A percentile compares a stretch with the other conserved stretches of the same genome.
Conservation (phyloP, 1,284 basidiomycete genomes). For the Fomes fomentarius region DNA sequence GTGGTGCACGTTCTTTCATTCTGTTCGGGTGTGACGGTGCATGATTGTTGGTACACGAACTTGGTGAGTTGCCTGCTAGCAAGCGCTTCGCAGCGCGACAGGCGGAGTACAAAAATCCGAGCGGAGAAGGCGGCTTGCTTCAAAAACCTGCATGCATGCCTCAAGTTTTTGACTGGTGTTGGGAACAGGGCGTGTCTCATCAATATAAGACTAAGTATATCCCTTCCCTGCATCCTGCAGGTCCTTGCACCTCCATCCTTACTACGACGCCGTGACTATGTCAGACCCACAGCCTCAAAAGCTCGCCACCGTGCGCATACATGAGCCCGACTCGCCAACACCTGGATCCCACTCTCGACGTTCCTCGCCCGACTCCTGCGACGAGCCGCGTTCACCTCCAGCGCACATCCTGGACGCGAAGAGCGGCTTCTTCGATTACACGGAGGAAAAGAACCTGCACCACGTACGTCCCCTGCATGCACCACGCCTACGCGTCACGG, state of each 20-base stretch:
- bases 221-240: neutral
- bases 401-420: constrained; percentile 60
- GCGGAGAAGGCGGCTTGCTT: too few relatives aligned
- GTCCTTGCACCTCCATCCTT: neutral
- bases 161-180: constrained; percentile 5
- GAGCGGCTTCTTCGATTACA: constrained; percentile 77
- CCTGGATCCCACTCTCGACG: constrained; percentile 1
- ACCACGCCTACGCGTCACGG: neutral
- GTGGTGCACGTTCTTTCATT: constrained; percentile 21
- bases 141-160: too few relatives aligned
- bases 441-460: constrained; percentile 71
- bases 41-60: constrained; percentile 13
- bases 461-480: constrained; percentile 54
- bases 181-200: neutral
- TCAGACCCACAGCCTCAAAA: neutral
- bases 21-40: neutral
- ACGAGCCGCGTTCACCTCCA: constrained; percentile 21
- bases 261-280: constrained; percentile 3
- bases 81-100: too few relatives aligned
- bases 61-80: constrained; percentile 14
- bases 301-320: neutral
- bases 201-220: neutral
- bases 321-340: constrained; percentile 2
- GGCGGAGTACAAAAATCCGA: too few relatives aligned
- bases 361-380: constrained; percentile 16